Evolutionary conservation across 2,329 filamentous ascomycete species (phyloP), one percentile per base, ranked within the genome.

Genomic region (Aspergillus vadensis): DNA sequence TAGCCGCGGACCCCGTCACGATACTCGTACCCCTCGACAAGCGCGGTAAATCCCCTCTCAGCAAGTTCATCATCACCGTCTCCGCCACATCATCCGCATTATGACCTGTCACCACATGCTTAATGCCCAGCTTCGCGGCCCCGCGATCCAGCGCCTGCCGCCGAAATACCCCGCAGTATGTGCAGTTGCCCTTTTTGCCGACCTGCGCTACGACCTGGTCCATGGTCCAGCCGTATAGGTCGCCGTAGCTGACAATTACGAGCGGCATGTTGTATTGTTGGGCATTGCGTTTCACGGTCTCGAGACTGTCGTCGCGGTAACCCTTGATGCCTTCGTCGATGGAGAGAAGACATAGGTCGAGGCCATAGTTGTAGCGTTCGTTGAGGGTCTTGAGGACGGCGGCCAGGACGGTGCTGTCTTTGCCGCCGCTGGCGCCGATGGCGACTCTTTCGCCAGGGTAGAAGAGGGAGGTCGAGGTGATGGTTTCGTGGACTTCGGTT

Each of bases 211-310:
- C 96, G 9, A 99, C 95, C 72, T 98, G 92, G 72, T 99, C 95
- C 95, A 99, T 99, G 1, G 93, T 97, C 95, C 95, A 99, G 8
- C 94, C 95, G 74, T 99, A 99, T 9, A 99, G 82, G 71, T 97
- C 91, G 57, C 89, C 89, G 71, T 99, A 99, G 53, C 94, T 92
- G 53, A 99, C 87, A 58, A 99, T 96, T 69, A 92, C 91, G 52
- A 99, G 80, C 0, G 91, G 87, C 89, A 99, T 96, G 1, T 89
- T 87, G 77, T 98, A 97, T 76, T 98, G 92, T 12, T 85, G 76
- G 0, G 93, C 91, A 76, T 99, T 98, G 61, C 94, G 84, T 83
- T 97, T 97, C 49, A 99, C 95, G 0, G 95, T 98, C 78, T 98
- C 93, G 17, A 99, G 81, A 52, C 91, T 96, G 77, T 99, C 95